phyloP scores from a whole-genome alignment of 108 stramenopile genomes.

The Conticribra weissflogii region DNA sequence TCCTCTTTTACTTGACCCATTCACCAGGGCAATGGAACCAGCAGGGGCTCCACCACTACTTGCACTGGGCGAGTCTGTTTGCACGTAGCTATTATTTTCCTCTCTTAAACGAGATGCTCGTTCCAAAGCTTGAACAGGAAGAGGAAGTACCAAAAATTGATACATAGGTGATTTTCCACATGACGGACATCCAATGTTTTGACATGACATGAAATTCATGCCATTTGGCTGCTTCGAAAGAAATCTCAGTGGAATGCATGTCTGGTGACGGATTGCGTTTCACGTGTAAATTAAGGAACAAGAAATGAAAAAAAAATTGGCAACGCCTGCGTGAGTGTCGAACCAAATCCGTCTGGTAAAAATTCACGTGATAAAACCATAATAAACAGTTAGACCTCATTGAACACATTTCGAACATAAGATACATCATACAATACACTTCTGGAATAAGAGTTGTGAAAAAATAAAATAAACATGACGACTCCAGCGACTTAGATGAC shows the following conservation, averaged over 20 bases:
- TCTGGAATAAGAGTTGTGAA: too few species aligned
- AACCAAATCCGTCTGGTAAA: too few species aligned
- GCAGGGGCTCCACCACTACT: constrained; percentile 35
- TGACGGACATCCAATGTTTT: constrained; percentile 19
- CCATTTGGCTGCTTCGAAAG: constrained; percentile 5
- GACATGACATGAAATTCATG: background rate
- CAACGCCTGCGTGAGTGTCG: too few species aligned
- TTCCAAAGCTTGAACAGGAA: constrained; percentile 49
- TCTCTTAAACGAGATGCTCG: constrained; percentile 5
- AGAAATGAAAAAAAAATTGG: too few species aligned
- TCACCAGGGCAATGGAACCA: constrained; percentile 18
- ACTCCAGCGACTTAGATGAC: too few species aligned
- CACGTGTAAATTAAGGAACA: too few species aligned
- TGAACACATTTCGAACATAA: too few species aligned
- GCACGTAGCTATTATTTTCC: constrained; percentile 13
- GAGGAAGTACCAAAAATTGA: constrained; percentile 20
- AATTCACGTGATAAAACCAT: too few species aligned
- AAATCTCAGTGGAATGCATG: constrained; percentile 28
- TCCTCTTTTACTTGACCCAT: constrained; percentile 27
- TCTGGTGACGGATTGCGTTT: too few species aligned
- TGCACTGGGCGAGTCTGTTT: constrained; percentile 14
- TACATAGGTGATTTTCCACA: constrained; percentile 11
- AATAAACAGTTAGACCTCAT: too few species aligned
- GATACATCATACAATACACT: too few species aligned
- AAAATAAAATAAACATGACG: too few species aligned